phyloP scores from a whole-genome alignment of 1,139 yeast species.

The Sugiyamaella xylanicola region DNA sequence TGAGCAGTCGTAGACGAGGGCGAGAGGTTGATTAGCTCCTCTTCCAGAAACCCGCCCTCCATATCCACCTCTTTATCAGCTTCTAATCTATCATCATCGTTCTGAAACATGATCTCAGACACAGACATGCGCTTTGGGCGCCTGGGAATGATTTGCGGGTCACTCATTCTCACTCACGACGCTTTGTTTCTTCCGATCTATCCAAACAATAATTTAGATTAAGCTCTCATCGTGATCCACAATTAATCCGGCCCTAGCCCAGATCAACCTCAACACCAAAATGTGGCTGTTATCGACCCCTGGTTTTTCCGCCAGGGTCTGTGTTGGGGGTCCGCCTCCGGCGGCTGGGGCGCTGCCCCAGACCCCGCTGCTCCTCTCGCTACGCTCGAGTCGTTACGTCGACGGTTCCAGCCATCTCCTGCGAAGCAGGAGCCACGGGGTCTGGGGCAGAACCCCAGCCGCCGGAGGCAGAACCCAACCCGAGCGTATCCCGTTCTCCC shows the following conservation, averaged over 20 bases:
- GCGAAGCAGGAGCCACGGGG: no score
- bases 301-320: neutral
- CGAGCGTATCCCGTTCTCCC: no score
- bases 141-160: constrained; percentile 19
- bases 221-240: constrained; percentile 2
- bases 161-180: constrained; percentile 10
- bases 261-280: neutral
- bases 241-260: neutral
- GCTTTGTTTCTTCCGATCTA: neutral
- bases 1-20: constrained; percentile 31
- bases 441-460: no score
- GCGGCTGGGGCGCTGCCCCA: neutral
- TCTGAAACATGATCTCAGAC: constrained; percentile 20
- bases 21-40: constrained; percentile 17
- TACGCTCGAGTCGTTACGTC: neutral
- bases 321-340: neutral
- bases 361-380: neutral
- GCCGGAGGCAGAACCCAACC: no score
- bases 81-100: constrained; percentile 21
- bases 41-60: constrained; percentile 22
- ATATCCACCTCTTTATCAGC: constrained; percentile 20
- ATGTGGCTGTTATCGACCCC: neutral
- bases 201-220: neutral
- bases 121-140: constrained; percentile 16
- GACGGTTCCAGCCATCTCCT: no score